These are phyloP conservation scores for Domatiomyces catenatus DNA, from an alignment of 2,329 filamentous ascomycete species.

Conservation along the genomic window DNA sequence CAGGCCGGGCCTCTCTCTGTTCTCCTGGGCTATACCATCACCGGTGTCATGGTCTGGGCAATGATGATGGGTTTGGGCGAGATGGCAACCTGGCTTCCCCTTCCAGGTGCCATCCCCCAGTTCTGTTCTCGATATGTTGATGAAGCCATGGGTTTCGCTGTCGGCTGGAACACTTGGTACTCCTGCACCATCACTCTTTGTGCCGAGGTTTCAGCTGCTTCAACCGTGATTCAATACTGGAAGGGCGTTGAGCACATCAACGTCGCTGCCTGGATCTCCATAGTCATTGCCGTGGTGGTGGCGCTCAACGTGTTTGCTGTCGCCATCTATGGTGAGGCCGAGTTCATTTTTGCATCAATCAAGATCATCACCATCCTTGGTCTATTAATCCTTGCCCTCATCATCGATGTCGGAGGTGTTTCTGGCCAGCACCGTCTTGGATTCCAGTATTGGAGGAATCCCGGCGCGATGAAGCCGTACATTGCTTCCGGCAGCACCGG, in stretches of 20 bases:
- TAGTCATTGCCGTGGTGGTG: slow-evolving; percentile 22
- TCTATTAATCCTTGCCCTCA: slow-evolving; percentile 35
- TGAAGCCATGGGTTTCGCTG: slow-evolving; percentile 30
- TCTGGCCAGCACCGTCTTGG: slow-evolving; percentile 38
- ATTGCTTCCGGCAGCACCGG: slow-evolving; percentile 23
- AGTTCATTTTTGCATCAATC: slow-evolving; percentile 35
- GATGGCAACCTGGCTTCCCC: slow-evolving; percentile 28
- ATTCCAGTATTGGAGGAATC: slow-evolving; percentile 42
- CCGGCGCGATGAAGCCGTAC: slow-evolving; percentile 16
- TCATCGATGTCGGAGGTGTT: slow-evolving; percentile 34
- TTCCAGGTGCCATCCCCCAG: slow-evolving; percentile 27
- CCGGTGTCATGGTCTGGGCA: slow-evolving; percentile 15
- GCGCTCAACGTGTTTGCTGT: slow-evolving; percentile 55
- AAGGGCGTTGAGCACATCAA: slow-evolving; percentile 24
- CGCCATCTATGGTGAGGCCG: slow-evolving; percentile 23
- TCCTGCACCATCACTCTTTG: slow-evolving; percentile 26
- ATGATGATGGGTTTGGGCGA: slow-evolving; percentile 27
- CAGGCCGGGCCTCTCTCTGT: slow-evolving; percentile 24
- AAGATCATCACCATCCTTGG: slow-evolving; percentile 37
- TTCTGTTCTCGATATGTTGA: slow-evolving; percentile 28
- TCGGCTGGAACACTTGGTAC: slow-evolving; percentile 35
- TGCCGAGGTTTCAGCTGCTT: slow-evolving; percentile 49
- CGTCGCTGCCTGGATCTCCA: slow-evolving; percentile 17
- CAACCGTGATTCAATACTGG: slow-evolving; percentile 50
- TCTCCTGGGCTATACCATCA: slow-evolving; percentile 25